These are phyloP conservation scores for Stenocarpella maydis DNA, from an alignment of 2,329 filamentous ascomycete genomes.

Conservation along the genomic window DNA sequence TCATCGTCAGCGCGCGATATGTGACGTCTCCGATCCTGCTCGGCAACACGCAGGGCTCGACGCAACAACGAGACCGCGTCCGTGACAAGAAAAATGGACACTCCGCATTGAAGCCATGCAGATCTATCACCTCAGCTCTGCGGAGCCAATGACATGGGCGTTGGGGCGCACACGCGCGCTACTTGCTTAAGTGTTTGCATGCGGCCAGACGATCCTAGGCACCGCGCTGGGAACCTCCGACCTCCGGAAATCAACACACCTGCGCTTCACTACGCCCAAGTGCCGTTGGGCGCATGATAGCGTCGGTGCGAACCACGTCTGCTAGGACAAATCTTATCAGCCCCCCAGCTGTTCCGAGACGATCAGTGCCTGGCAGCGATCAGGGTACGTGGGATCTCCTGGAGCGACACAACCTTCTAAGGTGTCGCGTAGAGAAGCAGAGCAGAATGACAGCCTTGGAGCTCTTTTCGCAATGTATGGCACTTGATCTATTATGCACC, in stretches of 20 bases:
- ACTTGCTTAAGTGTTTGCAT: constrained; percentile 31
- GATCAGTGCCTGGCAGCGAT: not conserved
- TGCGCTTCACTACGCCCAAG: constrained; percentile 22
- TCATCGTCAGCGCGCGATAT: constrained; percentile 14
- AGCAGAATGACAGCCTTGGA: not conserved
- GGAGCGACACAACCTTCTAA: not conserved
- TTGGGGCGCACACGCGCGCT: not conserved
- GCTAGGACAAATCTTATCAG: constrained; percentile 20
- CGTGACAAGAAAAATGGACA: constrained; percentile 20
- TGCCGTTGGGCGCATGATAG: constrained; percentile 17
- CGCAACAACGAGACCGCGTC: constrained; percentile 14
- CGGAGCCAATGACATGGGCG: constrained; percentile 28
- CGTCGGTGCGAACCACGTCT: constrained; percentile 23
- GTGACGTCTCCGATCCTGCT: not conserved
- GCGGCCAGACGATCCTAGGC: constrained; percentile 12
- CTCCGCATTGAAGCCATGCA: constrained; percentile 19
- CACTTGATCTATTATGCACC: not conserved
- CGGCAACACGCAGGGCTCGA: not conserved
- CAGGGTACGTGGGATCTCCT: not conserved
- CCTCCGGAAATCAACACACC: constrained; percentile 14
- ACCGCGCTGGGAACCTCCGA: constrained; percentile 18
- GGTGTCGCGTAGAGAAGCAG: not conserved
- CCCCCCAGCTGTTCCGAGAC: constrained; percentile 12
- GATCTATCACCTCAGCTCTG: constrained; percentile 25
- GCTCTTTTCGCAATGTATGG: not conserved